These are phyloP conservation scores for Vigna unguiculata DNA, from an alignment of 306 rosid species.

Conservation along the genomic window DNA sequence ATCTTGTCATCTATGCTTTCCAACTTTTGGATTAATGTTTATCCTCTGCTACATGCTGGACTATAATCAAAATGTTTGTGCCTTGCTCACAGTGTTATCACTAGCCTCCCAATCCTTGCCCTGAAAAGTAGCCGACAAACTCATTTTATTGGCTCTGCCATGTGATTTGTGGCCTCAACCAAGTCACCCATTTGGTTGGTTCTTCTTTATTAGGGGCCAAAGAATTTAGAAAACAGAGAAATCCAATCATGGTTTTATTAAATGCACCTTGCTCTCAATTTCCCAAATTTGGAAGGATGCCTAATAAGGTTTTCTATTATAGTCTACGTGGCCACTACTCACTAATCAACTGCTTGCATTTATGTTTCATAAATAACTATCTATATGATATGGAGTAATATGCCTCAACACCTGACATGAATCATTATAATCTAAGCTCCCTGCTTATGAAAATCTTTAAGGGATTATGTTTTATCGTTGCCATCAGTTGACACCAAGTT, in stretches of 20 bases:
- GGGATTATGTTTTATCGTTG: constrained; percentile 59
- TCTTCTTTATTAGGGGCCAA: constrained; percentile 50
- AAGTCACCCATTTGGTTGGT: constrained; percentile 65
- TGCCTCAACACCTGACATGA: constrained; percentile 55
- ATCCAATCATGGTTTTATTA: constrained; percentile 60
- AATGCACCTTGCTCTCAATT: constrained; percentile 44
- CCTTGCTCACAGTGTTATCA: constrained; percentile 59
- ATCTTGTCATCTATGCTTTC: constrained; percentile 65
- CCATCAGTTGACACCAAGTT: constrained; percentile 58
- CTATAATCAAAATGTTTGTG: constrained; percentile 78
- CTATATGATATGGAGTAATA: constrained; percentile 38
- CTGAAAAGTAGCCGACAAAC: constrained; percentile 92
- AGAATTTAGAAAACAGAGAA: constrained; percentile 36
- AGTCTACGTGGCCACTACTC: constrained; percentile 52
- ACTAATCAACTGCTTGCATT: constrained; percentile 52
- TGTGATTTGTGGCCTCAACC: constrained; percentile 88
- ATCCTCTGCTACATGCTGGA: constrained; percentile 79
- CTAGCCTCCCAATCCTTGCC: constrained; percentile 71
- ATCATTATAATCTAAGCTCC: constrained; percentile 61
- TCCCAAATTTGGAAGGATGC: constrained; percentile 71
- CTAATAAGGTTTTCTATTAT: constrained; percentile 49
- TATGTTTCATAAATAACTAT: not conserved
- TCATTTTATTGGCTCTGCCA: constrained; percentile 74
- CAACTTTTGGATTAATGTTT: constrained; percentile 68
- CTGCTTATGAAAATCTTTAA: constrained; percentile 59